Conservation (phyloP, 371 early-diverging fungal species). For the Scutellospora calospora region DNA sequence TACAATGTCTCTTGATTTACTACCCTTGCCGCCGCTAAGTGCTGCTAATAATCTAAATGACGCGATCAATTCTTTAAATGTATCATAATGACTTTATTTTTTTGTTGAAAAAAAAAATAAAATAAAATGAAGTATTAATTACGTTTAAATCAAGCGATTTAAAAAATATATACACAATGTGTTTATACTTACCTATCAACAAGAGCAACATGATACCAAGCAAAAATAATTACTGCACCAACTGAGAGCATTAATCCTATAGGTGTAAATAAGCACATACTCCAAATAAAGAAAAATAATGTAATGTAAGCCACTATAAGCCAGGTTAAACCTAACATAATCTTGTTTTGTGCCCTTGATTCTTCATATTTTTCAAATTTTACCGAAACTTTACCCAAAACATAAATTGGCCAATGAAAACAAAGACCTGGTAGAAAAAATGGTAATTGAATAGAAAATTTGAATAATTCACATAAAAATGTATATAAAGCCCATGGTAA, state of each 20-base stretch:
- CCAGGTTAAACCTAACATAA: constrained; percentile 42
- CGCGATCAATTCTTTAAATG: constrained; percentile 38
- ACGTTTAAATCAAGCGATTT: neutral
- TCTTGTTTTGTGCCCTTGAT: constrained; percentile 62
- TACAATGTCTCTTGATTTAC: constrained; percentile 9
- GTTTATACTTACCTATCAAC: constrained; percentile 36
- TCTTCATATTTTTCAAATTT: constrained; percentile 62
- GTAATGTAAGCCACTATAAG: neutral
- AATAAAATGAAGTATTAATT: neutral
- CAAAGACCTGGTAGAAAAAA: constrained; percentile 64
- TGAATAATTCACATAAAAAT: constrained; percentile 52
- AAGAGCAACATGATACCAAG: constrained; percentile 40
- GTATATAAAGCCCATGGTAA: constrained; percentile 50
- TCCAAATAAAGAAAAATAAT: constrained; percentile 36
- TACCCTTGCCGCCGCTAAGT: constrained; percentile 21
- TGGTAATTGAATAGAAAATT: constrained; percentile 59
- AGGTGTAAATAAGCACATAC: constrained; percentile 26
- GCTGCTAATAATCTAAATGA: constrained; percentile 38
- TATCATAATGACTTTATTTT: constrained; percentile 38
- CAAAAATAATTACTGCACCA: constrained; percentile 28
- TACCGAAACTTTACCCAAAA: constrained; percentile 56
- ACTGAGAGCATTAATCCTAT: constrained; percentile 18
- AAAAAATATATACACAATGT: neutral
- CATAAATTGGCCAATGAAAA: constrained; percentile 63
- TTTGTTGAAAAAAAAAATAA: neutral